These are phyloP conservation scores for Cutaneotrichosporon sp. DNA, from an alignment of 1,284 basidiomycete genomes.

Conservation along the genomic window DNA sequence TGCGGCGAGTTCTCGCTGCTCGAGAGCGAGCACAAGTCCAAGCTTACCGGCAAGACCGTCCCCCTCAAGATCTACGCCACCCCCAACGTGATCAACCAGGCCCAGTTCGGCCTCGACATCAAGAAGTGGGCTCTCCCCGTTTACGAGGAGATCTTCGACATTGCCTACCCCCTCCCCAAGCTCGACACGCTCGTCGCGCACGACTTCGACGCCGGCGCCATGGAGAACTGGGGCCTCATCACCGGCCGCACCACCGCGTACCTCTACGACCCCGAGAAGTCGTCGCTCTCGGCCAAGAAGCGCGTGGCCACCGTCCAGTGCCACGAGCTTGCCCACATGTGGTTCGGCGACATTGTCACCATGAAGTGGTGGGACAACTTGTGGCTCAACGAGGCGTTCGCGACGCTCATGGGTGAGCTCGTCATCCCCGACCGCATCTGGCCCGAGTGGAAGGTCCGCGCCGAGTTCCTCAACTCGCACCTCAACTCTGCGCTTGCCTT, in stretches of 20 bases:
- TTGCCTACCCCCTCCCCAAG: slow-evolving; percentile 90
- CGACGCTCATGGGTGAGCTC: slow-evolving; percentile 81
- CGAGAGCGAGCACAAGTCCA: slow-evolving; percentile 75
- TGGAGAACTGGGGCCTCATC: slow-evolving; percentile 97
- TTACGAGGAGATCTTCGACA: slow-evolving; percentile 91
- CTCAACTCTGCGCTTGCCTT: slow-evolving; percentile 67
- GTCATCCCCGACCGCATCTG: slow-evolving; percentile 73
- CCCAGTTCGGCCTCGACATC: slow-evolving; percentile 75
- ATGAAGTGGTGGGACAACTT: slow-evolving; percentile 95
- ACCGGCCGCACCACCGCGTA: slow-evolving; percentile 84
- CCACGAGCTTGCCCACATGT: slow-evolving; percentile 55
- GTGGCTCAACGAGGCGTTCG: slow-evolving; percentile 75
- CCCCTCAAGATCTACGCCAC: slow-evolving; percentile 89
- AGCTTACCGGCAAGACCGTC: slow-evolving; percentile 75
- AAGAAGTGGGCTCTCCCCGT: slow-evolving; percentile 82
- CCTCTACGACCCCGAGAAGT: slow-evolving; percentile 76
- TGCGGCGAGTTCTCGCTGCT: slow-evolving; percentile 79
- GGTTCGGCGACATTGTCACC: slow-evolving; percentile 89
- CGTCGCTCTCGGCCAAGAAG: slow-evolving; percentile 76
- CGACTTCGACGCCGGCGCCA: slow-evolving; percentile 90
- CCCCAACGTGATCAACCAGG: slow-evolving; percentile 75
- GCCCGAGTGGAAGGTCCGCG: slow-evolving; percentile 61
- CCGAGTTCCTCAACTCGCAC: slow-evolving; percentile 60
- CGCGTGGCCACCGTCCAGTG: slow-evolving; percentile 65
- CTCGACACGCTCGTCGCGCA: slow-evolving; percentile 79